Conservation (phyloP, 148 eudicot species). For the Chenopodium suecicum region DNA sequence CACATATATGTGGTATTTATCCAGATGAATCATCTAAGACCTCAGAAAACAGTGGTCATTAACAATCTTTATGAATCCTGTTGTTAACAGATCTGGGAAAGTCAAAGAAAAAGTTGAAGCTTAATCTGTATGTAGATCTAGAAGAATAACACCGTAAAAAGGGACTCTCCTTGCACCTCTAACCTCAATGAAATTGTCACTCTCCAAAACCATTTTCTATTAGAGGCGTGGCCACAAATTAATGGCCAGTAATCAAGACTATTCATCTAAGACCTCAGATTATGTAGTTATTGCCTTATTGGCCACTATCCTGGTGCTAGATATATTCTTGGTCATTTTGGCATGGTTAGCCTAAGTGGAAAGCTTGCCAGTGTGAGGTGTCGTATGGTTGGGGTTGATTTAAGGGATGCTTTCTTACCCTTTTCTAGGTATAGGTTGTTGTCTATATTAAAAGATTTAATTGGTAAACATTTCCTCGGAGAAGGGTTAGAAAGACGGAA, state of each 20-base stretch:
- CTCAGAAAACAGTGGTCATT: not conserved
- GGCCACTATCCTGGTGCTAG: not conserved
- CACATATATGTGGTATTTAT: not conserved
- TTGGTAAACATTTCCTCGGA: too few relatives aligned
- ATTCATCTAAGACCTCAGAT: too few relatives aligned
- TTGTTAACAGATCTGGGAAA: too few relatives aligned
- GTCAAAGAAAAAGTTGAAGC: not conserved
- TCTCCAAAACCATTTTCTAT: too few relatives aligned
- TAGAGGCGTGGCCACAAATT: too few relatives aligned
- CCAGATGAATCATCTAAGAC: too few relatives aligned
- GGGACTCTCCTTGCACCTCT: not conserved
- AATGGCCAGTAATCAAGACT: too few relatives aligned
- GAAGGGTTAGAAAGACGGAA: too few relatives aligned
- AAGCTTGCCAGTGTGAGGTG: not conserved
- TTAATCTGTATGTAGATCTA: not conserved
- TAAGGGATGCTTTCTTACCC: not conserved
- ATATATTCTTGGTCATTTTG: not conserved
- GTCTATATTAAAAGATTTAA: too few relatives aligned
- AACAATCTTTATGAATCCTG: too few relatives aligned
- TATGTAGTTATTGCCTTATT: not conserved
- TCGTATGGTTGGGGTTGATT: not conserved
- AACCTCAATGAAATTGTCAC: not conserved
- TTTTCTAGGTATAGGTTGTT: not conserved
- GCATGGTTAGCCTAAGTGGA: not conserved
- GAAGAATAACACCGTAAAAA: not conserved